Base-by-base conservation (phyloP, 768 basidiomycete genomes). In the Podaxis carcinomalis region DNA sequence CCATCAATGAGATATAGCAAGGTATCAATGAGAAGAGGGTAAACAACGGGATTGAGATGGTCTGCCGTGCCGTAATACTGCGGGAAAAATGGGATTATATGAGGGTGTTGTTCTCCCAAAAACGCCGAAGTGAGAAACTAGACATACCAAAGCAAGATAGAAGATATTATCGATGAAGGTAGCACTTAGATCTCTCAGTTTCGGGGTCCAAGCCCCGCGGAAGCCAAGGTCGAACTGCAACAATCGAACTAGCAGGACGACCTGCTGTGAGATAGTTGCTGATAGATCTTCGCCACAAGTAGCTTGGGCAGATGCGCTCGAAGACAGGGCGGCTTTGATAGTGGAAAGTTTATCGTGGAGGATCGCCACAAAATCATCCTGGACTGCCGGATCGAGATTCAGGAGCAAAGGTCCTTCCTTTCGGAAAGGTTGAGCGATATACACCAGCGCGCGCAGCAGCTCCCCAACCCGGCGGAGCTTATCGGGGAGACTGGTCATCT, bases 201-300 rank as follows among this genome's bases (percentile, higher is more conserved):
- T 77, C 2, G 75, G 62, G 2, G 83, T 83, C 87, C 88, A 90
- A 4, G 70, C 68, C 16, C 78, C 65, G 46, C 65, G 79, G 66
- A 91, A 88, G 23, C 88, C 85, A 6, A 92, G 75, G 68, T 84
- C 80, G 62, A 92, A 92, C 66, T 93, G 90, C 23, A 92, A 65
- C 14, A 92, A 73, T 1, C 90, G 84, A 2, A 83, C 80, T 28
- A 91, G 71, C 36, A 91, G 78, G 21, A 88, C 75, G 28, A 83
- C 72, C 64, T 69, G 68, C 36, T 59, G 56, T 46, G 56, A 67
- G 19, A 61, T 57, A 25, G 51, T 64, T 21, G 52, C 64, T n/a
- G 59, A 61, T 40, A 11, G 47, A 61, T 61, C 59, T 32, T 72
- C 62, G 23, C 54, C 57, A 3, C 68, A 57, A 1, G 69, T 64